Conservation (phyloP, 169 alveolate genomes). For the Cryptosporidium tyzzeri region DNA sequence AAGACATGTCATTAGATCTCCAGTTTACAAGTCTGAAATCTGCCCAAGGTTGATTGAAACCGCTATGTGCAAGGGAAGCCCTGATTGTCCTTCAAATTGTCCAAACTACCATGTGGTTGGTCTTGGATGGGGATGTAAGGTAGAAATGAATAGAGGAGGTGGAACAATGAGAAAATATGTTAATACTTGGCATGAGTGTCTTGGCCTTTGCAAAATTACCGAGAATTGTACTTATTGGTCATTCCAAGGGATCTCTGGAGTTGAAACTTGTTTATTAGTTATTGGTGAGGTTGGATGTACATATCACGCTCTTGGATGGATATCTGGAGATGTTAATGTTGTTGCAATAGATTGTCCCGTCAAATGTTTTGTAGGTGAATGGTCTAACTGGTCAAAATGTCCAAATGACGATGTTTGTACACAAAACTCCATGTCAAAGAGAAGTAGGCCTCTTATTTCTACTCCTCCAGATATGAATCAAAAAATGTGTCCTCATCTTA, state of each 20-base stretch:
- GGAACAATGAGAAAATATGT: constrained; percentile 74
- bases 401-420: constrained; percentile 50
- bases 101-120: constrained; percentile 76
- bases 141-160: constrained; percentile 70
- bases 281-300: constrained; percentile 76
- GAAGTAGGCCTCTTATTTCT: constrained; percentile 73
- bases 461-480: constrained; percentile 76
- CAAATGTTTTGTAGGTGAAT: constrained; percentile 70
- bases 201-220: constrained; percentile 61
- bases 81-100: constrained; percentile 62
- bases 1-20: constrained; percentile 75
- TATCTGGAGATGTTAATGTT: constrained; percentile 69
- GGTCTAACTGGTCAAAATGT: constrained; percentile 61
- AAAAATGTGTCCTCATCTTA: constrained; percentile 53
- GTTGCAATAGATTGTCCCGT: constrained; percentile 75
- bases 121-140: constrained; percentile 74
- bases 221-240: constrained; percentile 73
- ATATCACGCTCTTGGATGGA: constrained; percentile 74
- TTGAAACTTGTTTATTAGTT: constrained; percentile 57
- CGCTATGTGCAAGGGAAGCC: constrained; percentile 76
- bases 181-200: constrained; percentile 72
- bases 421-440: constrained; percentile 44
- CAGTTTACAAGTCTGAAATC: constrained; percentile 51
- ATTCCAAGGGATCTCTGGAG: constrained; percentile 71
- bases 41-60: constrained; percentile 67